Percentiles rank a stretch among this genome's conserved stretches.
Evolutionary conservation across 2,329 filamentous ascomycete genomes (phyloP).

Genomic region (Aspergillus sp.): DNA sequence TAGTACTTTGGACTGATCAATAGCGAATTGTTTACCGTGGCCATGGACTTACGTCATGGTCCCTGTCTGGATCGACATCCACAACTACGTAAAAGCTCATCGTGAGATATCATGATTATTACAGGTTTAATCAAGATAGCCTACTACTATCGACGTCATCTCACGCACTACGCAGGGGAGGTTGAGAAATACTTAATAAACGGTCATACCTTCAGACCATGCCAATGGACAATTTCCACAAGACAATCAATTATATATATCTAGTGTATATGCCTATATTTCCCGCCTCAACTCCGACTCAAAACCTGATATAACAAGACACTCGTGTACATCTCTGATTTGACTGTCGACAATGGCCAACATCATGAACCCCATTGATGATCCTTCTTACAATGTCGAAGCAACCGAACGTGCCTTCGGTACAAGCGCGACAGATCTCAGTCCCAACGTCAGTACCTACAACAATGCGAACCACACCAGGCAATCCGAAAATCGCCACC

Average conservation of each 20-base stretch:
- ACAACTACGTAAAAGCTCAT: neutral
- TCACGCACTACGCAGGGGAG: too few species aligned
- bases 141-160: too few species aligned
- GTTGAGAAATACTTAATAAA: too few species aligned
- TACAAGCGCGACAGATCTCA: neutral
- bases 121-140: too few species aligned
- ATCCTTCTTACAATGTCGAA: constrained; percentile 3
- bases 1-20: too few species aligned
- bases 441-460: neutral
- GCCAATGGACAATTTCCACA: too few species aligned
- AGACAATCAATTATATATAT: too few species aligned
- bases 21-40: neutral
- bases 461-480: neutral
- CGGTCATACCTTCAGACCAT: too few species aligned
- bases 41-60: neutral
- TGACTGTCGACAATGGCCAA: neutral
- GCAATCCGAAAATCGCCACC: neutral
- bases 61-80: neutral
- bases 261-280: too few species aligned
- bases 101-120: too few species aligned
- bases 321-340: neutral
- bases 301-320: too few species aligned
- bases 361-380: constrained; percentile 5
- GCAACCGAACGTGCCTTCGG: neutral
- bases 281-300: neutral